phyloP scores from a whole-genome alignment of 305 asterid species.

The Fraxinus latifolia region DNA sequence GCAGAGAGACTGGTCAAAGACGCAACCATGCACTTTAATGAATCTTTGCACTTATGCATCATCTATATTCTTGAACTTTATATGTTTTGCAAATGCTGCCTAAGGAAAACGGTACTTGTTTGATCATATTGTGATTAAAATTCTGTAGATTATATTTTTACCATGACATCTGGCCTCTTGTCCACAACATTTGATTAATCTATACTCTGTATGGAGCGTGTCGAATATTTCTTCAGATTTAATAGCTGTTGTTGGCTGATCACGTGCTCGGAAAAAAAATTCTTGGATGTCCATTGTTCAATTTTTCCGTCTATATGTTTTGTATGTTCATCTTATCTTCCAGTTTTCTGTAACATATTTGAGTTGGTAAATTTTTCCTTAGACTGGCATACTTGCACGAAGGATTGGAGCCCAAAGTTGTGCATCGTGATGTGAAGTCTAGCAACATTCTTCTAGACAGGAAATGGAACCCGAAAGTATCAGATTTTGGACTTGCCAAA shows the following conservation, averaged over 20 bases:
- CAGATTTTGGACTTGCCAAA: constrained; percentile 96
- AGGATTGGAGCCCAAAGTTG: constrained; percentile 97
- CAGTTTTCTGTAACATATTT: neutral
- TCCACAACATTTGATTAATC: neutral
- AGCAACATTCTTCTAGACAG: constrained; percentile 89
- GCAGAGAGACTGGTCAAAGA: neutral
- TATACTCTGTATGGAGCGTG: neutral
- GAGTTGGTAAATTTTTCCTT: constrained; percentile 24
- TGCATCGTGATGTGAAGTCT: constrained; percentile 95
- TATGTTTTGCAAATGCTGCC: neutral
- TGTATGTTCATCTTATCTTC: neutral
- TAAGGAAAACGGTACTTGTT: neutral
- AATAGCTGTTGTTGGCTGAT: neutral
- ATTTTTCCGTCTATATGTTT: neutral
- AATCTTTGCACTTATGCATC: neutral
- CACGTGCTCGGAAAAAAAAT: neutral
- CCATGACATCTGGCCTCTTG: neutral
- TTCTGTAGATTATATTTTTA: neutral
- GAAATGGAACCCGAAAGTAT: constrained; percentile 83
- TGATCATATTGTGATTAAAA: neutral
- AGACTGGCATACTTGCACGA: constrained; percentile 94
- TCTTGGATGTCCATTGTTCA: neutral
- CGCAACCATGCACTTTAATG: neutral
- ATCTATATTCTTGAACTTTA: neutral
- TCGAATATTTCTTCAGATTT: neutral